Evolutionary conservation across 140 eudicot species (phyloP), one percentile per base, ranked within the genome.

Genomic region (Bidens hawaiensis): DNA sequence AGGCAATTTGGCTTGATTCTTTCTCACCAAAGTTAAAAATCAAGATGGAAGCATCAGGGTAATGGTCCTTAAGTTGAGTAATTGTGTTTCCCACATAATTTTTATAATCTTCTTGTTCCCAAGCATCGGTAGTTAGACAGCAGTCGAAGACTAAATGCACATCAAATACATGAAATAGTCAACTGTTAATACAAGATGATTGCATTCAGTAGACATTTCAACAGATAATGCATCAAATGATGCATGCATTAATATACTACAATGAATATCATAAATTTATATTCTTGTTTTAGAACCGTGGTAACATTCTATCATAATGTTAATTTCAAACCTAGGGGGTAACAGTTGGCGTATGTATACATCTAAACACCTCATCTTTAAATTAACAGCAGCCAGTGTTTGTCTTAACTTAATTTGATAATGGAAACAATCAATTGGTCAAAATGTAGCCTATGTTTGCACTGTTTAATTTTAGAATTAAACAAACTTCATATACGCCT

Each of bases 21-120:
- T 78, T 89, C 60, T 82, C 85, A 22, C 82, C 79, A 41, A 90
- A 82, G 58, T 86, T 84, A 17, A 81, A 82, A 4, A 82, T 73
- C 82, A 87, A 67, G 65, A 77, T 65, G n/a, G 97, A 90, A 46
- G 86, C 88, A 74, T 88, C 96, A 2, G 94, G 82, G 72, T 45
- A 72, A 67, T 74, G 76, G 21, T 74, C 83, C 34, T 65, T 83
- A 27, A 90, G 88, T 64, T 81, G 83, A 63, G 63, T 61, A 43
- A 87, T 42, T 13, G 85, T 79, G 64, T 73, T 71, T 41, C 78
- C 88, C 40, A 90, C 28, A 26, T 90, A 84, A 27, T 26, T 58
- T 58, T 76, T 82, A 60, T 75, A 90, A 28, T 77, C 84, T 27
- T 82, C 72, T 51, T 74, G 83, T 36, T 73, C 85, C 83, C 71